A percentile compares a stretch with the other conserved stretches of the same genome.
Evolutionary conservation across 495 filamentous ascomycete genomes (phyloP).

Genomic region (Chaetomidium leptoderma): DNA sequence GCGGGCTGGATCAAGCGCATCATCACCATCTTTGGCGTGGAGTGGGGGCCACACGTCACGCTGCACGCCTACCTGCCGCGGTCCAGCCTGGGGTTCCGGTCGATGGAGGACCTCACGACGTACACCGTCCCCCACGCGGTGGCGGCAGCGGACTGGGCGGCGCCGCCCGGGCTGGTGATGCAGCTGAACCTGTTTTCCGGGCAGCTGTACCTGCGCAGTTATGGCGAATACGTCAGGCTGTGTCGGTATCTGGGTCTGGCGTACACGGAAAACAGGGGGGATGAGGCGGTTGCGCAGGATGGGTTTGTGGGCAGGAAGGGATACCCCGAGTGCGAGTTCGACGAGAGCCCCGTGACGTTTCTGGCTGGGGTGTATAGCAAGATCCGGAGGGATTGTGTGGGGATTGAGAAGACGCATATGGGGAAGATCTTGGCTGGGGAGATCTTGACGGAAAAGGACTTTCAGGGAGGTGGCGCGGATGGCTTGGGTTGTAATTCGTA

Average conservation of each 20-base stretch:
- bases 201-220: constrained; percentile 56
- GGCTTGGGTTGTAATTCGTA: too few species aligned
- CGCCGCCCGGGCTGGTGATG: constrained; percentile 30
- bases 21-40: too few species aligned
- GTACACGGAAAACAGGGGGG: constrained; percentile 15
- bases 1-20: constrained; percentile 53
- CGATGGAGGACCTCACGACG: constrained; percentile 48
- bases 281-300: constrained; percentile 37
- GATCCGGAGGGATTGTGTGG: constrained; percentile 49
- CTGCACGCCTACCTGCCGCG: constrained; percentile 60
- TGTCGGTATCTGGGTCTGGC: constrained; percentile 53
- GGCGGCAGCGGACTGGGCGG: constrained; percentile 16
- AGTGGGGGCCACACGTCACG: constrained; percentile 27
- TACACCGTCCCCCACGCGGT: too few species aligned
- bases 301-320: constrained; percentile 37
- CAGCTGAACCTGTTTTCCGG: constrained; percentile 66
- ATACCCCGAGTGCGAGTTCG: constrained; percentile 33
- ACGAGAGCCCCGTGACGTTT: constrained; percentile 52
- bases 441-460: constrained; percentile 36
- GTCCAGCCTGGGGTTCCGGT: constrained; percentile 37
- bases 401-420: constrained; percentile 52
- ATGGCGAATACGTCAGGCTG: constrained; percentile 49
- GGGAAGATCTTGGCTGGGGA: constrained; percentile 45
- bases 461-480: too few species aligned
- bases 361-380: constrained; percentile 46